A percentile compares a stretch with the other conserved stretches of the same genome.
These are phyloP conservation scores for Sclerotinia trifoliorum DNA, from an alignment of 2,329 filamentous ascomycete genomes.

Conservation along the genomic window DNA sequence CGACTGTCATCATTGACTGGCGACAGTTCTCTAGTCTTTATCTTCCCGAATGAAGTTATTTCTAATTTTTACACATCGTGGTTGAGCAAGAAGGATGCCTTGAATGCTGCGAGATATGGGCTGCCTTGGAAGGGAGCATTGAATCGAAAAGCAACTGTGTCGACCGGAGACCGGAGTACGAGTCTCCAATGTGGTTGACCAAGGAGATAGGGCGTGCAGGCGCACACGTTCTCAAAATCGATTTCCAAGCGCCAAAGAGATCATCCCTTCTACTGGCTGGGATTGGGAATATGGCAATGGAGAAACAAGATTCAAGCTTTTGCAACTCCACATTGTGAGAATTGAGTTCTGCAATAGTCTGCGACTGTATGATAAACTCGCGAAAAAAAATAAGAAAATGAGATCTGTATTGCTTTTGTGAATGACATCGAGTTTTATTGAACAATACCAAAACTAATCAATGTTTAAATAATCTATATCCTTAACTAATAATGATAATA, in stretches of 20 bases:
- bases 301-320: slow-evolving; percentile 65
- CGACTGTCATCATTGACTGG: not conserved
- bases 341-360: slow-evolving; percentile 61
- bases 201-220: slow-evolving; percentile 53
- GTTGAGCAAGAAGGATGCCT: slow-evolving; percentile 39
- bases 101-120: slow-evolving; percentile 63
- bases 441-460: too few species aligned
- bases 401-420: too few species aligned
- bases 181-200: slow-evolving; percentile 48
- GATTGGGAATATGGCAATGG: slow-evolving; percentile 67
- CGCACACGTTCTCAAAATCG: slow-evolving; percentile 66
- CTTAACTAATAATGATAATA: too few species aligned
- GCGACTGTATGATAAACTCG: slow-evolving; percentile 26
- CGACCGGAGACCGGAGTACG: slow-evolving; percentile 53
- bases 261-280: slow-evolving; percentile 65
- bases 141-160: slow-evolving; percentile 50
- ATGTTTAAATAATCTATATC: too few species aligned
- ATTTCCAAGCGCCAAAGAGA: slow-evolving; percentile 58
- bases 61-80: slow-evolving; percentile 6
- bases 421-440: too few species aligned
- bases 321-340: slow-evolving; percentile 70
- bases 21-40: not conserved
- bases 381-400: slow-evolving; percentile 47
- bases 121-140: slow-evolving; percentile 71
- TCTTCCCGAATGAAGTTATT: not conserved